Evolutionary conservation across 192 early-diverging fungal species (phyloP).

Genomic region (Coemansia pectinata): DNA sequence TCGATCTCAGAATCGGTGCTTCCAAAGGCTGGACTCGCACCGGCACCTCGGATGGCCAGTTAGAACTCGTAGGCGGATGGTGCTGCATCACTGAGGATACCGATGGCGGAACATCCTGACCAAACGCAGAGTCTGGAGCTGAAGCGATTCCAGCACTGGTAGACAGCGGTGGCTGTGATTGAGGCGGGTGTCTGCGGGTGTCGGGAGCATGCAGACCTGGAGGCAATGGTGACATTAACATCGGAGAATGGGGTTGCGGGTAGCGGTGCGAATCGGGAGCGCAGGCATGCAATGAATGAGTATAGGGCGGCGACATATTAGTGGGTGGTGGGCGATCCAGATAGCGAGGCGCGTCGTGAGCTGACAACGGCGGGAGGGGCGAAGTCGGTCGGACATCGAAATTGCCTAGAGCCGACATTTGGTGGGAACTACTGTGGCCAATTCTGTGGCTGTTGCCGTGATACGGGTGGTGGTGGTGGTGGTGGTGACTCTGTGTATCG

Average conservation of each 20-base stretch:
- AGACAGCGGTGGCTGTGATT: neutral
- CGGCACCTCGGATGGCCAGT: neutral
- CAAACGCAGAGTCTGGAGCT: neutral
- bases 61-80: neutral
- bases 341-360: neutral
- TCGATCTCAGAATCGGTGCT: slow-evolving; percentile 32
- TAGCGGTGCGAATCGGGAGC: slow-evolving; percentile 10
- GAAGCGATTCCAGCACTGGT: neutral
- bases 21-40: slow-evolving; percentile 1
- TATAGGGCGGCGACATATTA: neutral
- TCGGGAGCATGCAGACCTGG: neutral
- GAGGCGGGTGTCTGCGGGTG: neutral
- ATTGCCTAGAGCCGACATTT: slow-evolving; percentile 9
- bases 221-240: neutral
- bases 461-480: slow-evolving; percentile 2
- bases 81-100: slow-evolving; percentile 4
- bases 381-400: slow-evolving; percentile 15
- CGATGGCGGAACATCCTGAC: slow-evolving; percentile 6
- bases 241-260: neutral
- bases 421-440: slow-evolving; percentile 1
- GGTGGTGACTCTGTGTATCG: neutral
- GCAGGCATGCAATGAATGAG: slow-evolving; percentile 2
- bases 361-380: neutral
- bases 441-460: slow-evolving; percentile 5
- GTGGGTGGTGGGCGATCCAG: neutral